Conservation (phyloP, 2,329 filamentous ascomycete genomes). For the Aureobasidium sp. region DNA sequence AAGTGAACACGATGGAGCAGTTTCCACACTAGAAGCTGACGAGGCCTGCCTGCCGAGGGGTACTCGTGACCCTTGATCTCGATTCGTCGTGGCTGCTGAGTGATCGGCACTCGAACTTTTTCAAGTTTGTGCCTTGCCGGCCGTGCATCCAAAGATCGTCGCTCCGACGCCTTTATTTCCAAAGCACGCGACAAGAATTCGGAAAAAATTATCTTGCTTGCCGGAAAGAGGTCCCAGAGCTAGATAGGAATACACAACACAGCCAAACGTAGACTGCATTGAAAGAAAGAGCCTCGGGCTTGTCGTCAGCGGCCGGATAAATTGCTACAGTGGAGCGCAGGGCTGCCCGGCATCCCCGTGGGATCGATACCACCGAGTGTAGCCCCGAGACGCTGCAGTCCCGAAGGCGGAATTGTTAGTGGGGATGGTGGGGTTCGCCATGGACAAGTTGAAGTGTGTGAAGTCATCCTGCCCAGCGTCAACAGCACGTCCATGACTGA, state of each 20-base stretch:
- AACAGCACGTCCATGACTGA: conserved; percentile 10
- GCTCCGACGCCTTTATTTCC: conserved; percentile 1
- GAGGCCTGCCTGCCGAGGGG: conserved; percentile 2
- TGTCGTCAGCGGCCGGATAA: neutral
- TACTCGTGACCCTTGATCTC: conserved; percentile 12
- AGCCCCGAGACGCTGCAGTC: neutral
- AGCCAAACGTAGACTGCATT: neutral
- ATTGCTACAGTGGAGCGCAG: neutral
- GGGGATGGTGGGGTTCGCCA: conserved; percentile 11
- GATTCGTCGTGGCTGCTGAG: neutral
- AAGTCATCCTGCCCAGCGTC: conserved; percentile 12
- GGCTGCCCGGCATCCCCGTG: conserved; percentile 1
- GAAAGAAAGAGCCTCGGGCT: neutral
- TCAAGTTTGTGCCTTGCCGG: conserved; percentile 6
- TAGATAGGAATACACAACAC: neutral
- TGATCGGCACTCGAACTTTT: conserved; percentile 12
- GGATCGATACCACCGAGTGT: neutral
- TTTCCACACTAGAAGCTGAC: conserved; percentile 7
- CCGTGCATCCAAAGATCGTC: conserved; percentile 10
- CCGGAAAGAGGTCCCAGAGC: neutral
- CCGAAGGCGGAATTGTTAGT: neutral
- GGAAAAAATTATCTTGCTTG: neutral
- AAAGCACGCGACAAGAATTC: conserved; percentile 9
- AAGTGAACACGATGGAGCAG: neutral
- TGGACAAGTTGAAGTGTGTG: conserved; percentile 3